Base-by-base conservation (phyloP, 768 basidiomycete species). In the Rhodotorula diobovata region DNA sequence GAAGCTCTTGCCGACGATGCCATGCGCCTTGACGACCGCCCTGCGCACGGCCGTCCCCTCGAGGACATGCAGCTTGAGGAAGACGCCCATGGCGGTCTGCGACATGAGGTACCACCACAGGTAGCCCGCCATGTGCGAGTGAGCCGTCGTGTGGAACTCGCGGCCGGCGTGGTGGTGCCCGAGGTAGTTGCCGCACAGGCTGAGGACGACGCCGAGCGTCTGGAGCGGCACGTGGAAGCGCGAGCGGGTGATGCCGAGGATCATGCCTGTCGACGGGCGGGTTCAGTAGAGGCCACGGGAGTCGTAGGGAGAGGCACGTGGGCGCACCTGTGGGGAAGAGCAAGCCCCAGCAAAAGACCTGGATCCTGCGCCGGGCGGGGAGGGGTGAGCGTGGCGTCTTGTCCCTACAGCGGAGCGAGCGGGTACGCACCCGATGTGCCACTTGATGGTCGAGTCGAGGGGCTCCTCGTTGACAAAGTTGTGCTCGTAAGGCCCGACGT, bases 171-270 rank as follows among this genome's bases (percentile, higher is more conserved):
- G 94, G n/a, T 87, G 82, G 76, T 95, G 93, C 1, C 93, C 93
- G 9, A 96, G 85, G 59, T 90, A 81, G 77, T 89, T 89, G 14
- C 91, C 92, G 0, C 83, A 87, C 45, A 68, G 54, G 51, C 61
- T 15, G 57, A 70, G 66, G 57, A 71, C 51, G 21, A 85, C 80
- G 8, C 89, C 89, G 59, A 95, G 81, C 1, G 84, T 84, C 81
- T 95, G 93, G 10, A 93, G 79, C 11, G 93, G 93, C 55, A 93
- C 91, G 79, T 96, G 93, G 88, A 90, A 94, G 77, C 87, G 85
- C 79, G 91, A 93, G 69, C 81, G 80, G 35, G 78, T 77, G 35
- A 83, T 61, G 39, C 83, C 83, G 10, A 83, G 76, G 12, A 83
- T 77, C 82, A 83, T 82, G 12, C 83, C 74, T 65, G 48, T 25